Percentiles rank a stretch among this genome's conserved stretches.
phyloP scores from a whole-genome alignment of 306 rosid species.

The Spatholobus suberectus region DNA sequence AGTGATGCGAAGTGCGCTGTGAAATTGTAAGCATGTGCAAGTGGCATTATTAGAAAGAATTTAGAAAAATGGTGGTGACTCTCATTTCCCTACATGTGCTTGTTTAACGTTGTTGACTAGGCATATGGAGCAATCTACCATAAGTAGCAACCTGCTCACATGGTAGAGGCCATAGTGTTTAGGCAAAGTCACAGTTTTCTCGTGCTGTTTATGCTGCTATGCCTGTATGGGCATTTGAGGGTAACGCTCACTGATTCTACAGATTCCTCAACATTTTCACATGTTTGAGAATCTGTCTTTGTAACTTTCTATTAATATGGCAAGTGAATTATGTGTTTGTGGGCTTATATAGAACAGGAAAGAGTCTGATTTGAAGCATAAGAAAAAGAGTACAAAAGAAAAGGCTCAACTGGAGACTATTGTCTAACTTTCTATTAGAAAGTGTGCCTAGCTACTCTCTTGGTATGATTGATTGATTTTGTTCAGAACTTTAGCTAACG shows the following conservation, averaged over 20 bases:
- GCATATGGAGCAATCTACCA: background rate
- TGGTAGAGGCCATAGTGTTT: slow-evolving; percentile 6
- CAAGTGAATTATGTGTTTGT: background rate
- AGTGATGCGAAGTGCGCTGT: background rate
- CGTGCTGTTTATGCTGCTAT: background rate
- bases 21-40: background rate
- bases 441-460: background rate
- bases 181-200: background rate
- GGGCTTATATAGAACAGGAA: background rate
- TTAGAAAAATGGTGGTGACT: background rate
- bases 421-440: background rate
- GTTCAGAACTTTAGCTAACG: background rate
- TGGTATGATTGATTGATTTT: background rate
- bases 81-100: background rate
- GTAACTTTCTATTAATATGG: background rate
- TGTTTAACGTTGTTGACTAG: background rate
- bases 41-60: background rate
- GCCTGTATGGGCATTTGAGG: background rate
- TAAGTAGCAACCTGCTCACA: background rate
- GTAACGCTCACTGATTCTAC: background rate
- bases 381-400: background rate
- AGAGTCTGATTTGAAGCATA: background rate
- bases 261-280: background rate
- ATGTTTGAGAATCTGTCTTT: background rate
- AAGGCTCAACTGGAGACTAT: background rate